Percentiles rank a stretch among this genome's conserved stretches.
Conservation (phyloP, 2,329 filamentous ascomycete genomes). For the Paraphaeosphaeria minitans region DNA sequence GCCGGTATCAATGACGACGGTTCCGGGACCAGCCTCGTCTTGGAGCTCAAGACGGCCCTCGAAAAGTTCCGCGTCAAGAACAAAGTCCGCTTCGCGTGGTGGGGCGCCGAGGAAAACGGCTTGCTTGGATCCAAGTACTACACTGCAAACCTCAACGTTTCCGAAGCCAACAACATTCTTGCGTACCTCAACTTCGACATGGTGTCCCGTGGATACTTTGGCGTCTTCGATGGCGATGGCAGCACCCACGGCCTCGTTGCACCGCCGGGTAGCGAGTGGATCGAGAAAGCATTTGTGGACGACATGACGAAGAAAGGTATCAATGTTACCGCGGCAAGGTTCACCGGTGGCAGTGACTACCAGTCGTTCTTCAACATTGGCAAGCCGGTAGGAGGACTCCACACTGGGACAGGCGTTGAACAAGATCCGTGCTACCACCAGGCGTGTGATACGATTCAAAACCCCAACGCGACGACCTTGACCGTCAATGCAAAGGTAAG, state of each 20-base stretch:
- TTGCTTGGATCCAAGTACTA: slow-evolving; percentile 48
- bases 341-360: slow-evolving; percentile 49
- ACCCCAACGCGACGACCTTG: slow-evolving; percentile 45
- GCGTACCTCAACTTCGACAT: slow-evolving; percentile 53
- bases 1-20: slow-evolving; percentile 52
- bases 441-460: slow-evolving; percentile 46
- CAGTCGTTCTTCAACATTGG: slow-evolving; percentile 48
- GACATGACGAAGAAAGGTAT: slow-evolving; percentile 43
- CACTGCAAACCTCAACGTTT: slow-evolving; percentile 37
- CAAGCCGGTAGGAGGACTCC: slow-evolving; percentile 48
- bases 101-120: slow-evolving; percentile 49
- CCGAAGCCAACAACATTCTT: slow-evolving; percentile 45
- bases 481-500: slow-evolving; percentile 46
- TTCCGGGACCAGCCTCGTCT: slow-evolving; percentile 44
- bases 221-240: slow-evolving; percentile 48
- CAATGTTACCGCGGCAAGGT: slow-evolving; percentile 44
- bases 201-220: slow-evolving; percentile 47
- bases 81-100: slow-evolving; percentile 50
- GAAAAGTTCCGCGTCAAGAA: slow-evolving; percentile 47
- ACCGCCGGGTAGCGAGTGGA: slow-evolving; percentile 39
- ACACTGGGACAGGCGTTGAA: slow-evolving; percentile 48
- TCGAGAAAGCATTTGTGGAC: slow-evolving; percentile 46
- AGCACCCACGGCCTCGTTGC: slow-evolving; percentile 41
- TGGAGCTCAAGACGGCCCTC: slow-evolving; percentile 46
- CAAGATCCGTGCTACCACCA: slow-evolving; percentile 50